Conservation (phyloP, 345 rosid genomes). For the Boechera stricta region DNA sequence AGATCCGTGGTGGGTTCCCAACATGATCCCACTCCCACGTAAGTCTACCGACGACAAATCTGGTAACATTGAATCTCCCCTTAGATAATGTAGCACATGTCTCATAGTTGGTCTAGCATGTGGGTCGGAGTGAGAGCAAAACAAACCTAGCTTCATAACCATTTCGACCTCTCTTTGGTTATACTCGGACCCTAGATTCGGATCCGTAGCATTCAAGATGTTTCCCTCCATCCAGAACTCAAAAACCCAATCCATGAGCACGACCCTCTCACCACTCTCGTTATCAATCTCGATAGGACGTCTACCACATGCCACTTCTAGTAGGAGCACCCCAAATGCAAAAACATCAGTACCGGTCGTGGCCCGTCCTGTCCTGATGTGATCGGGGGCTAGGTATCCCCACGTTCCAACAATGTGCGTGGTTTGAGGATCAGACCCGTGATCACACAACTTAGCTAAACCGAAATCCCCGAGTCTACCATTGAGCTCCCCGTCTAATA, state of each 20-base stretch:
- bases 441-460: constrained; percentile 57
- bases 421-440: constrained; percentile 28
- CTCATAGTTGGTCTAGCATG: no score
- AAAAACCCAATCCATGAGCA: constrained; percentile 76
- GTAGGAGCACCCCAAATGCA: constrained; percentile 81
- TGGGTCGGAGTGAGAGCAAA: constrained; percentile 57
- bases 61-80: no score
- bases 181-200: constrained; percentile 30
- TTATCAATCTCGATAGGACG: constrained; percentile 40
- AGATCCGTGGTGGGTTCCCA: no score
- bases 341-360: constrained; percentile 69
- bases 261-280: constrained; percentile 4
- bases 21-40: no score
- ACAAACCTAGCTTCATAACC: constrained; percentile 67
- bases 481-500: constrained; percentile 62
- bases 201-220: constrained; percentile 59
- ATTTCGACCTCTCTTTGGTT: constrained; percentile 54
- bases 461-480: constrained; percentile 90
- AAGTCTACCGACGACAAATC: no score
- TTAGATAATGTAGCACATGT: no score
- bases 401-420: constrained; percentile 71
- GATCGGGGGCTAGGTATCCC: constrained; percentile 88
- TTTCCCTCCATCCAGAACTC: constrained; percentile 52
- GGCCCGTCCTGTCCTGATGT: constrained; percentile 69
- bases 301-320: constrained; percentile 49